Evolutionary conservation across 495 filamentous ascomycete species (phyloP), one percentile per base, ranked within the genome.

Genomic region (Antarctomyces pellizariae): DNA sequence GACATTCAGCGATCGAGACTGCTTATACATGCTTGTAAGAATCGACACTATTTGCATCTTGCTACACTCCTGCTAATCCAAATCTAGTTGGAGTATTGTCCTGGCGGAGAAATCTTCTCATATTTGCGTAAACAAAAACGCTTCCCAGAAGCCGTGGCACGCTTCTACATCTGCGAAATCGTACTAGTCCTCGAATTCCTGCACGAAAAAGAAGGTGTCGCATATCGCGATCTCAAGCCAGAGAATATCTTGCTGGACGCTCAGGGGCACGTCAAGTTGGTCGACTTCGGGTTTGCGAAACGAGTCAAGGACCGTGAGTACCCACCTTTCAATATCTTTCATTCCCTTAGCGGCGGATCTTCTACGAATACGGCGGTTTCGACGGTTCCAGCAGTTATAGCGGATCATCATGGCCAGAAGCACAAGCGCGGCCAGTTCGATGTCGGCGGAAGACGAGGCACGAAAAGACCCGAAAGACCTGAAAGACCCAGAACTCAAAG

Each of bases 231-330:
- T 41, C 49, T 97, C 40, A 95, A 97, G 48, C 86, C 86, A 2
- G 86, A 97, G 47, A 97, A 97, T 42, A 73, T 97, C 24, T 57
- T 95, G 12, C 57, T 95, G 13, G 86, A 93, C 47, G 76, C 66
- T 9, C 67, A 91, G 18, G 86, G 86, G 3, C 86, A 97, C 48
- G 66, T 97, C 43, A 91, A 86, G 48, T 58, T 95, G 18, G 84
- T 95, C n/a, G 86, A 97, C 48, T 97, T 97, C 50, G 86, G 86
- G 0, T 95, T 97, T 44, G 86, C 86, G 16, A 95, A 95, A 55
- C 59, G 71, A 37, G 45, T 82, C 13, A 68, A 66, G 16, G 50
- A 59, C 34, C 49, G 64, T 67, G 44, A 36, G 59, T 52, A 13
- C 7, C 19, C 19, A 21, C 19, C n/a, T n/a, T n/a, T n/a, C n/a